These are phyloP conservation scores for Camillea tinctor DNA, from an alignment of 2,329 filamentous ascomycete species.

Conservation along the genomic window DNA sequence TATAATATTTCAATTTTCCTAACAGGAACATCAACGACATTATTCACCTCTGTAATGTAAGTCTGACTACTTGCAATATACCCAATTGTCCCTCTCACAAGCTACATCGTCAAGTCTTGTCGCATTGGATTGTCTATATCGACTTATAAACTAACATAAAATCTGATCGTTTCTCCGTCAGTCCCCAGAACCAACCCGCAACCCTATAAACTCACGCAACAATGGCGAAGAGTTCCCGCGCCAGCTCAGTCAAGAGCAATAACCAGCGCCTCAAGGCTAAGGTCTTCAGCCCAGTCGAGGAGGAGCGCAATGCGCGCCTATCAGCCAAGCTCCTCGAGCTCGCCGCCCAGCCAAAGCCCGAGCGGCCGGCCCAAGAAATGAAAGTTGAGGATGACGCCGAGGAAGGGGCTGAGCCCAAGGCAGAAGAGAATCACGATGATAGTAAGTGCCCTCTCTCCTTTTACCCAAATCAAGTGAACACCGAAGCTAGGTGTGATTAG, in stretches of 20 bases:
- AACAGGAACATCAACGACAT: no score
- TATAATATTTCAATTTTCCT: no score
- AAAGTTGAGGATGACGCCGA: constrained; percentile 44
- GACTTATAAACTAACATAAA: background rate
- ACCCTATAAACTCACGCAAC: constrained; percentile 4
- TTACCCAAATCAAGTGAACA: no score
- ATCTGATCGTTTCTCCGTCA: background rate
- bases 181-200: background rate
- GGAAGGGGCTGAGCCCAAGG: constrained; percentile 2
- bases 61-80: background rate
- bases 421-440: constrained; percentile 30
- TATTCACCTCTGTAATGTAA: no score
- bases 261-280: constrained; percentile 74
- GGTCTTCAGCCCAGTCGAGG: constrained; percentile 81
- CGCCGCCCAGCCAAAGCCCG: constrained; percentile 73
- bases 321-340: constrained; percentile 83
- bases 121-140: no score
- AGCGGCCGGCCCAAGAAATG: constrained; percentile 42
- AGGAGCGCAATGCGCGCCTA: constrained; percentile 76
- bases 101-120: background rate
- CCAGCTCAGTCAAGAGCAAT: constrained; percentile 80
- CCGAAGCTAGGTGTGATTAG: background rate
- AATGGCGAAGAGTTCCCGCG: constrained; percentile 87
- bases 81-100: background rate
- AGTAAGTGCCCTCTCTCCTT: constrained; percentile 19